These are phyloP conservation scores for Papiliotrema nemorosa DNA, from an alignment of 1,284 basidiomycete species.

Conservation along the genomic window DNA sequence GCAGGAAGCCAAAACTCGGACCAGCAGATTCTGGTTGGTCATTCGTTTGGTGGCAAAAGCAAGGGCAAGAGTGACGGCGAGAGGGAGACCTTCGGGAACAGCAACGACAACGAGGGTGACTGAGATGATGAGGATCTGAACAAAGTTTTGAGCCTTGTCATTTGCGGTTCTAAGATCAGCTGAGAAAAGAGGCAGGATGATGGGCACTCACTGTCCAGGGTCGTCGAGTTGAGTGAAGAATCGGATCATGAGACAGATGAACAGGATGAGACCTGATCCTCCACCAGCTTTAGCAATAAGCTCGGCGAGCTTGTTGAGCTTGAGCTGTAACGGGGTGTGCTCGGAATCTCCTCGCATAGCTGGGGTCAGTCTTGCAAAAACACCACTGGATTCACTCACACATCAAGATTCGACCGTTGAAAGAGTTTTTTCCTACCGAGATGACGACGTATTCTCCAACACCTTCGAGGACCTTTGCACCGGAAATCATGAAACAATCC, in stretches of 20 bases:
- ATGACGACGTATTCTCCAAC: constrained; percentile 90
- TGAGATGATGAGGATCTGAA: constrained; percentile 89
- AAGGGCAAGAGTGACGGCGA: constrained; percentile 93
- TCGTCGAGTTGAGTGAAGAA: constrained; percentile 83
- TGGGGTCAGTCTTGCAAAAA: no score
- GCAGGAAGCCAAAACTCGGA: constrained; percentile 91
- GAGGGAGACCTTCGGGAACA: constrained; percentile 92
- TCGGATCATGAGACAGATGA: constrained; percentile 82
- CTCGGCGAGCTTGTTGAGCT: constrained; percentile 88
- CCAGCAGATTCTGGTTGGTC: constrained; percentile 90
- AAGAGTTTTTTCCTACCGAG: constrained; percentile 84
- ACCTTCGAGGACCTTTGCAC: constrained; percentile 93
- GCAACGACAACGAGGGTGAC: constrained; percentile 96
- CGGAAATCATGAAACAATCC: constrained; percentile 91
- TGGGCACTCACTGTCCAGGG: constrained; percentile 52
- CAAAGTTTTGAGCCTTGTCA: constrained; percentile 85
- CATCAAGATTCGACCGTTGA: constrained; percentile 96
- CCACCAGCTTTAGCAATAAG: constrained; percentile 89
- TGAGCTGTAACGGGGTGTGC: constrained; percentile 83
- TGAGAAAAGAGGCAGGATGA: not conserved
- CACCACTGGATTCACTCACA: constrained; percentile 55
- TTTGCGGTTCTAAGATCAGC: constrained; percentile 58
- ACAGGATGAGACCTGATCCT: constrained; percentile 75
- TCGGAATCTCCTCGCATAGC: constrained; percentile 46
- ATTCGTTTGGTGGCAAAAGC: constrained; percentile 97